These are phyloP conservation scores for Monosporascus sp. DNA, from an alignment of 2,329 filamentous ascomycete genomes.

Conservation along the genomic window DNA sequence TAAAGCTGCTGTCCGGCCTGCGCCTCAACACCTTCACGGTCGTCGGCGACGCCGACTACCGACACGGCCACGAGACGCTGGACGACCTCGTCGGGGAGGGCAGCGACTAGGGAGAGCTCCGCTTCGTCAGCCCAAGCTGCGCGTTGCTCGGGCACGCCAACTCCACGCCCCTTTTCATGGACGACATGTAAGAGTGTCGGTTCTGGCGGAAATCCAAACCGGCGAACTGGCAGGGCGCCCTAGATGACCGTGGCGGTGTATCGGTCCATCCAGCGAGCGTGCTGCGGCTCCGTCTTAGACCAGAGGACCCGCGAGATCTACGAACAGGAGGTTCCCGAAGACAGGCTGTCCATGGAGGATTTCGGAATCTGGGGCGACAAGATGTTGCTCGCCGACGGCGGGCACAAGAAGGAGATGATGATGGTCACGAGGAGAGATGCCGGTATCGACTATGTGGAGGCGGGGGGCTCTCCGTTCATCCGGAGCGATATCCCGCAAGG, in stretches of 20 bases:
- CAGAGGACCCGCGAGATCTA: not conserved
- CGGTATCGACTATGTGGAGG: not conserved
- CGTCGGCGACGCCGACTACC: not conserved
- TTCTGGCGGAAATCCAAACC: not conserved
- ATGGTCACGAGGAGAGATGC: not conserved
- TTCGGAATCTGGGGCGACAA: not conserved
- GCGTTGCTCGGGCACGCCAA: not conserved
- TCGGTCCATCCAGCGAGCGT: not conserved
- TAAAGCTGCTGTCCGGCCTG: not conserved
- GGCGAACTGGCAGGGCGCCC: not conserved
- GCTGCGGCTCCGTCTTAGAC: not conserved
- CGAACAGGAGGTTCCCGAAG: not conserved
- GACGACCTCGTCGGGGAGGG: not conserved
- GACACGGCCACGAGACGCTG: not conserved
- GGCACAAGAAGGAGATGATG: not conserved
- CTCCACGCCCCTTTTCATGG: not conserved
- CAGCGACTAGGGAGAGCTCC: not conserved
- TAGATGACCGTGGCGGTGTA: not conserved
- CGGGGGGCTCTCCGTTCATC: not conserved
- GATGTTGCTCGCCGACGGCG: not conserved
- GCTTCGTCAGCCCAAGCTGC: not conserved
- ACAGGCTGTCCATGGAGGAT: not conserved
- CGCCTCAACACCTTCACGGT: not conserved
- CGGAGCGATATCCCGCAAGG: not conserved
- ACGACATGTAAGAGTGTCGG: not conserved